phyloP scores from a whole-genome alignment of 192 early-diverging fungal species.

The Linnemannia zychae region DNA sequence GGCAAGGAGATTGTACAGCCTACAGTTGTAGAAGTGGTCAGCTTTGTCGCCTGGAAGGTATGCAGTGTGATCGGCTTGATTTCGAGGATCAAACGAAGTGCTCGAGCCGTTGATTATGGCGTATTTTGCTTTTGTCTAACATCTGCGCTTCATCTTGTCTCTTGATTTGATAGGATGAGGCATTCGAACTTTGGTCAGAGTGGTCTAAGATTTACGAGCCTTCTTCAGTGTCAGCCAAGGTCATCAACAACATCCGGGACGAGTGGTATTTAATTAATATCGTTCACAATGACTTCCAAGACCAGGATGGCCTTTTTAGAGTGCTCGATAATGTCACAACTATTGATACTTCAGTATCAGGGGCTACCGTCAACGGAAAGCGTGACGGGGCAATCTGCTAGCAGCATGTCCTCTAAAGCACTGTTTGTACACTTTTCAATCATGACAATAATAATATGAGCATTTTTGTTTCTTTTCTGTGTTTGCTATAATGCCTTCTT shows the following conservation, averaged over 20 bases:
- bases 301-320: conserved; percentile 75
- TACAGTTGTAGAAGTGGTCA: conserved; percentile 92
- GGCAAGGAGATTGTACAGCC: conserved; percentile 97
- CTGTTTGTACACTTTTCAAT: too few species aligned
- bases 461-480: not conserved
- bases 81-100: not conserved
- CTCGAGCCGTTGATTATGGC: not conserved
- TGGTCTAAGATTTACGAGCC: conserved; percentile 85
- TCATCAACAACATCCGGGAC: conserved; percentile 75
- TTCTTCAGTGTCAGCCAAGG: conserved; percentile 58
- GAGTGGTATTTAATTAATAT: conserved; percentile 95
- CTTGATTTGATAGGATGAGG: conserved; percentile 76
- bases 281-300: conserved; percentile 94
- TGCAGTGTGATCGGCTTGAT: not conserved
- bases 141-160: not conserved
- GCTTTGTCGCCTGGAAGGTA: conserved; percentile 95
- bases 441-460: too few species aligned
- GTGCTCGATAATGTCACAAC: conserved; percentile 66
- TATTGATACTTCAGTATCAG: not conserved
- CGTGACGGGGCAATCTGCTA: not conserved
- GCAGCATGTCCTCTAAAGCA: not conserved
- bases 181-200: conserved; percentile 92
- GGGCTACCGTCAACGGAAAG: not conserved
- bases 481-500: not conserved
- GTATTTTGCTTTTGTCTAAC: not conserved